Evolutionary conservation across 1,284 basidiomycete genomes (phyloP), one percentile per base, ranked within the genome.

Genomic region (Pseudozyma pruni): DNA sequence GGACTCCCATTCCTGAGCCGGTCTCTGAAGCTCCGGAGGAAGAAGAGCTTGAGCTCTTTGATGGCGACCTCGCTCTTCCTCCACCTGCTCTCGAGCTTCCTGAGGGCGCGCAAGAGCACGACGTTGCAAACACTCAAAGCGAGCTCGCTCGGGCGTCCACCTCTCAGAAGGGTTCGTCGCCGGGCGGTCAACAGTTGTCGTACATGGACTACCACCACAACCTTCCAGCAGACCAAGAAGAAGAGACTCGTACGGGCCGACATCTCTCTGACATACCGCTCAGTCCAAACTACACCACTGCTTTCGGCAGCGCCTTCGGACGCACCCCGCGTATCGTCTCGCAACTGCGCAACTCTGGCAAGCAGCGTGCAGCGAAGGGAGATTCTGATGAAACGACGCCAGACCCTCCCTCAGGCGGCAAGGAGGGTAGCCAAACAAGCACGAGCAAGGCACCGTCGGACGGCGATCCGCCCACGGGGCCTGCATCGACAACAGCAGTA

Each of bases 201-300:
- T 50, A 42, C n/a, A 55, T 46, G 13, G 33, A 49, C 34, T 52
- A 38, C 14, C 52, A 64, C 9, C 53, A 54, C 22, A 49, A 55
- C n/a, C 50, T 66, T 3, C 66, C 67, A 0, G 61, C 67, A 13
- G 66, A 69, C 23, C 61, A 70, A 33, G 74, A 79, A 25, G 60
- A 74, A 16, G 78, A 81, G 42, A 49, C 51, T 13, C 52, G 49
- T 19, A 79, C 78, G 2, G 78, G 76, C 16, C 60, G 75, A 19
- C 74, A 78, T 44, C 76, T 81, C 40, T 75, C 73, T 8, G 80
- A 81, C 54, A 61, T 81, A 51, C 80, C 80, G 3, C 52, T 81
- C 5, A 77, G 78, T 32, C 79, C 80, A 1, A 54, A 51, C 29
- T 57, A 73, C 13, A 60, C 59, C 1, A 63, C 58, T 9, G 67